Conservation (phyloP, 2,329 filamentous ascomycete genomes). For the Fusarium sp. region DNA sequence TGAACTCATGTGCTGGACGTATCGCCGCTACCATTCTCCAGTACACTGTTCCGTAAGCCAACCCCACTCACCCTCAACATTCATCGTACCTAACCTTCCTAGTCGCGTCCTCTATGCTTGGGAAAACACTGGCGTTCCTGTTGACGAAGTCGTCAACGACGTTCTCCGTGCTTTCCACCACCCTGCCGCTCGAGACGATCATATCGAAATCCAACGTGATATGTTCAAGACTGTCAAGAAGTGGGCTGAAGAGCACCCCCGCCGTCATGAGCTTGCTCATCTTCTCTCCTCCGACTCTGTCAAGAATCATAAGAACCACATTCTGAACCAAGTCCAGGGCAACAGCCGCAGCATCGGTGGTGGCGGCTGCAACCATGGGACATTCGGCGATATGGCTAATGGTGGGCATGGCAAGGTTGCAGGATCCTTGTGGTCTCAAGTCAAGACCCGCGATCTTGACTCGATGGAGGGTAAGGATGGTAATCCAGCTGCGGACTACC, state of each 20-base stretch:
- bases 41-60: constrained; percentile 80
- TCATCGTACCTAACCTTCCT: constrained; percentile 7
- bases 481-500: constrained; percentile 48
- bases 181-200: constrained; percentile 80
- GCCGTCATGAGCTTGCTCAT: constrained; percentile 74
- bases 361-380: constrained; percentile 54
- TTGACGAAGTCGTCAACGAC: constrained; percentile 85
- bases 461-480: constrained; percentile 62
- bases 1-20: constrained; percentile 80
- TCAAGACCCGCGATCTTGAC: constrained; percentile 66
- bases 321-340: constrained; percentile 51
- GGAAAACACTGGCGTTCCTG: constrained; percentile 85
- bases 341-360: constrained; percentile 34
- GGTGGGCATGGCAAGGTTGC: constrained; percentile 66
- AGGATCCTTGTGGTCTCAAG: constrained; percentile 69
- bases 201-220: constrained; percentile 79
- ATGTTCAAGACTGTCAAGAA: constrained; percentile 89
- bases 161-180: constrained; percentile 89
- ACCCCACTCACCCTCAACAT: neutral
- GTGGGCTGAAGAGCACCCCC: constrained; percentile 78
- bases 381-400: constrained; percentile 53
- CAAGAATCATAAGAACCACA: constrained; percentile 82
- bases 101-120: constrained; percentile 88
- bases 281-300: constrained; percentile 87
- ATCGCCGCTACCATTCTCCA: constrained; percentile 80